Conservation (phyloP, 2,329 filamentous ascomycete species). For the Diplodia corticola region DNA sequence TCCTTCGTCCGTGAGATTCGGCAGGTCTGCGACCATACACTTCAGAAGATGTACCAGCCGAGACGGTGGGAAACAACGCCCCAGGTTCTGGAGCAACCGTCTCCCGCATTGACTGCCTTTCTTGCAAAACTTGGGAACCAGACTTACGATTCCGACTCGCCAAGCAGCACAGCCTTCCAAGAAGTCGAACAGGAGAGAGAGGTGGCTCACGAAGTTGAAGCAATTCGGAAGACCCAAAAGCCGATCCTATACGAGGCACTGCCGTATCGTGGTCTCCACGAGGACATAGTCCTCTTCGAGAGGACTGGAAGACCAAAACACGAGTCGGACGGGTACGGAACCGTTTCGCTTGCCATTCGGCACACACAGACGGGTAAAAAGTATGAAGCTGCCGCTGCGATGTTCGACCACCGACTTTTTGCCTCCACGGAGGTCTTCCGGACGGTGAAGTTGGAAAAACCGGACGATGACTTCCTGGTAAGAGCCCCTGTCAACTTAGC, state of each 20-base stretch:
- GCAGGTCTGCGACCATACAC: conserved; percentile 56
- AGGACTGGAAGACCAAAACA: conserved; percentile 44
- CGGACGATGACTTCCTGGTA: conserved; percentile 47
- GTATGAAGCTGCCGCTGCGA: conserved; percentile 30
- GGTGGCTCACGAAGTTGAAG: conserved; percentile 59
- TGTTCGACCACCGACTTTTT: conserved; percentile 36
- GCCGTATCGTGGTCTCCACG: conserved; percentile 50
- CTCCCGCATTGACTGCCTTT: background rate
- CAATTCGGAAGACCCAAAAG: conserved; percentile 56
- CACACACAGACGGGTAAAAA: conserved; percentile 43
- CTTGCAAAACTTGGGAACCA: conserved; percentile 44
- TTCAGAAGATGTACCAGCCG: conserved; percentile 59
- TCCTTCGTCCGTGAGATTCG: conserved; percentile 49
- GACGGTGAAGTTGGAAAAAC: conserved; percentile 42
- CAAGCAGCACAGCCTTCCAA: conserved; percentile 52
- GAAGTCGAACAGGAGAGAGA: conserved; percentile 61
- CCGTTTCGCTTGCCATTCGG: background rate
- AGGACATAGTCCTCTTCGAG: conserved; percentile 49
- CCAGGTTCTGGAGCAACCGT: conserved; percentile 25
- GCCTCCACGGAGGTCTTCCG: conserved; percentile 51
- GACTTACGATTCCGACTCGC: conserved; percentile 28
- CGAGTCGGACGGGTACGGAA: background rate
- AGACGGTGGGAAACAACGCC: conserved; percentile 16
- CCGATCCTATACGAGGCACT: conserved; percentile 45
- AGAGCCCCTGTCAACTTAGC: background rate